Percentiles rank a stretch among this genome's conserved stretches.
phyloP scores from a whole-genome alignment of 2,329 filamentous ascomycete genomes.

The Aspergillus arachidicola region DNA sequence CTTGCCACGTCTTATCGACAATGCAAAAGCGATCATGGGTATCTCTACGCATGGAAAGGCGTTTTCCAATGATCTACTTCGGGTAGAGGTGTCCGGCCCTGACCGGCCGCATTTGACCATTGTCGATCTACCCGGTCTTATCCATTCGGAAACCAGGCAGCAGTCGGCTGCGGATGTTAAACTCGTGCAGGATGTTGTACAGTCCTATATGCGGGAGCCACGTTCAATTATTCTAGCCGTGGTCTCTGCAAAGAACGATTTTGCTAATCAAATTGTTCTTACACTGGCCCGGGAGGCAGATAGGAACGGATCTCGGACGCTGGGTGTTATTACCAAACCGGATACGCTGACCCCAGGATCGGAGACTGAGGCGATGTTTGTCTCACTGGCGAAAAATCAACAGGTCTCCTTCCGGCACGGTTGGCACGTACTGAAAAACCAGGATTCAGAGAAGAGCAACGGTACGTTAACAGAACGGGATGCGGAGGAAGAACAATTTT shows the following conservation, averaged over 20 bases:
- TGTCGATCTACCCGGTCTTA: slow-evolving; percentile 64
- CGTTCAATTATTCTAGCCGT: slow-evolving; percentile 53
- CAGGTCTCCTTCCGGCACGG: slow-evolving; percentile 49
- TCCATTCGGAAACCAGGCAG: slow-evolving; percentile 57
- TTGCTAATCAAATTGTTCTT: slow-evolving; percentile 46
- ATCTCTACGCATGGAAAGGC: slow-evolving; percentile 26
- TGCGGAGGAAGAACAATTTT: slow-evolving; percentile 34
- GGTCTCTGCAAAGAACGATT: slow-evolving; percentile 47
- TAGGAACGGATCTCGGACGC: slow-evolving; percentile 33
- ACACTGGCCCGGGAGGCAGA: slow-evolving; percentile 39
- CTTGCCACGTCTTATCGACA: slow-evolving; percentile 25
- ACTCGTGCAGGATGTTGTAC: slow-evolving; percentile 54
- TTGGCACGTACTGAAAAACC: slow-evolving; percentile 54
- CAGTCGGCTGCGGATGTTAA: slow-evolving; percentile 58
- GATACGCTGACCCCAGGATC: slow-evolving; percentile 43
- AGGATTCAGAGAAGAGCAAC: slow-evolving; percentile 40
- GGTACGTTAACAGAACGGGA: slow-evolving; percentile 28
- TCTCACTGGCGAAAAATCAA: slow-evolving; percentile 46
- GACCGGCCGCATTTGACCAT: slow-evolving; percentile 63
- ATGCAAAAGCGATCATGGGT: slow-evolving; percentile 28
- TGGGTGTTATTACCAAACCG: slow-evolving; percentile 54
- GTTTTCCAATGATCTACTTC: slow-evolving; percentile 56
- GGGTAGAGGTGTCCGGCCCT: slow-evolving; percentile 62
- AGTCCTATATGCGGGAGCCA: slow-evolving; percentile 44
- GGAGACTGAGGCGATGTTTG: slow-evolving; percentile 38